Evolutionary conservation across 306 rosid genomes (phyloP).

Genomic region (Alnus rubra): DNA sequence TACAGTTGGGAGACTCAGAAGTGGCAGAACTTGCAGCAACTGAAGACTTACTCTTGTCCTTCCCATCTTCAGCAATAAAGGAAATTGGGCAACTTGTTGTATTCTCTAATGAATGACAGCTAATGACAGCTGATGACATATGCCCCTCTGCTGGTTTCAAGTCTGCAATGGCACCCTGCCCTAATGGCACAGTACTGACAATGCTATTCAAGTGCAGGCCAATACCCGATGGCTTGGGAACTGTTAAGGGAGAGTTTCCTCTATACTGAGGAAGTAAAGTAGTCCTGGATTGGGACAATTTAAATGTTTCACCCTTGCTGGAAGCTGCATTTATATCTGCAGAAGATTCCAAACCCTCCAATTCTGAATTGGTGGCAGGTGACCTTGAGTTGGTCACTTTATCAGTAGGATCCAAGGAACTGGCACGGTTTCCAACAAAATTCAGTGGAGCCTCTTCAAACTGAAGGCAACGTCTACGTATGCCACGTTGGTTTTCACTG

Average conservation of each 20-base stretch:
- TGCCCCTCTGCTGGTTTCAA: conserved; percentile 35
- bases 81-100: conserved; percentile 27
- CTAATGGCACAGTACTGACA: conserved; percentile 47
- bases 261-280: conserved; percentile 25
- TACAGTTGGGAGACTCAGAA: conserved; percentile 30
- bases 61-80: conserved; percentile 32
- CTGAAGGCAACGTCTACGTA: conserved; percentile 60
- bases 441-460: conserved; percentile 46
- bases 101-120: conserved; percentile 28
- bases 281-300: conserved; percentile 25
- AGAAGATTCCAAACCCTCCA: conserved; percentile 22
- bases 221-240: conserved; percentile 54
- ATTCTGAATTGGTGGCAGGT: conserved; percentile 15
- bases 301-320: conserved; percentile 25
- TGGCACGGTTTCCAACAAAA: conserved; percentile 25
- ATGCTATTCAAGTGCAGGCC: conserved; percentile 74
- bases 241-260: conserved; percentile 34
- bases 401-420: conserved; percentile 22
- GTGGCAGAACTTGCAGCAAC: conserved; percentile 29
- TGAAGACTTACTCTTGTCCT: conserved; percentile 27
- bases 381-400: conserved; percentile 19
- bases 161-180: conserved; percentile 26
- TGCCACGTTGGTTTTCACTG: conserved; percentile 38
- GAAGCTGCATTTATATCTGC: conserved; percentile 31
- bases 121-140: conserved; percentile 29